Conservation (phyloP, 192 early-diverging fungal genomes). For the Chytriomyces confervae region DNA sequence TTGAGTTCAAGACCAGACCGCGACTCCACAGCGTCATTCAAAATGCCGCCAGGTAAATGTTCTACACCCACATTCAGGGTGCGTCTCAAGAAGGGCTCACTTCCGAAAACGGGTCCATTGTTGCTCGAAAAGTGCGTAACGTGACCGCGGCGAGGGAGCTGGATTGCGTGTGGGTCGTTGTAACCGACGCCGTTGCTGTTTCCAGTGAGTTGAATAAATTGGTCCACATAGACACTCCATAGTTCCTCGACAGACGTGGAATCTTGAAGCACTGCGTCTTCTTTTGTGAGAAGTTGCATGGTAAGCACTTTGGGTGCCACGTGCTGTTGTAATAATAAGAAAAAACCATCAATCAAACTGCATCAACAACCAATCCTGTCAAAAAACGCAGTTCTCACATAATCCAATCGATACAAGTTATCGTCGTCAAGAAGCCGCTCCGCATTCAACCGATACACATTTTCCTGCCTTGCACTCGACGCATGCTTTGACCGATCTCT, state of each 20-base stretch:
- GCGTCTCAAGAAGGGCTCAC: conserved; percentile 77
- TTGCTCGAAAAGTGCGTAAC: neutral
- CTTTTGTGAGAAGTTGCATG: conserved; percentile 86
- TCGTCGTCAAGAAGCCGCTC: conserved; percentile 68
- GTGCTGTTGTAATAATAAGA: conserved; percentile 49
- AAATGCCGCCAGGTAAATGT: neutral
- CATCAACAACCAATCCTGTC: no score
- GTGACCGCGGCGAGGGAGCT: conserved; percentile 7
- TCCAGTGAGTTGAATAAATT: conserved; percentile 85
- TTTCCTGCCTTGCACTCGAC: conserved; percentile 54
- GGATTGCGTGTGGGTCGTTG: conserved; percentile 34
- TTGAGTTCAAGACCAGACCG: conserved; percentile 90
- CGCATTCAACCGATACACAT: conserved; percentile 55
- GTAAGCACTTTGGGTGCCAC: conserved; percentile 68
- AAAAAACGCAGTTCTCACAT: conserved; percentile 56
- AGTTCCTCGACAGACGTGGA: conserved; percentile 86
- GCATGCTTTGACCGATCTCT: conserved; percentile 51
- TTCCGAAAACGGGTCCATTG: neutral
- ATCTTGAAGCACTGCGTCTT: conserved; percentile 83
- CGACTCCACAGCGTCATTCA: conserved; percentile 65
- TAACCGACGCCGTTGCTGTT: conserved; percentile 39
- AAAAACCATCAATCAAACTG: neutral
- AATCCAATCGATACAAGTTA: conserved; percentile 81
- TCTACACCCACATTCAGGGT: conserved; percentile 48
- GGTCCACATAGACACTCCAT: conserved; percentile 95